Evolutionary conservation across 2,329 filamentous ascomycete species (phyloP).

Genomic region (Chrysosporium queenslandicum): DNA sequence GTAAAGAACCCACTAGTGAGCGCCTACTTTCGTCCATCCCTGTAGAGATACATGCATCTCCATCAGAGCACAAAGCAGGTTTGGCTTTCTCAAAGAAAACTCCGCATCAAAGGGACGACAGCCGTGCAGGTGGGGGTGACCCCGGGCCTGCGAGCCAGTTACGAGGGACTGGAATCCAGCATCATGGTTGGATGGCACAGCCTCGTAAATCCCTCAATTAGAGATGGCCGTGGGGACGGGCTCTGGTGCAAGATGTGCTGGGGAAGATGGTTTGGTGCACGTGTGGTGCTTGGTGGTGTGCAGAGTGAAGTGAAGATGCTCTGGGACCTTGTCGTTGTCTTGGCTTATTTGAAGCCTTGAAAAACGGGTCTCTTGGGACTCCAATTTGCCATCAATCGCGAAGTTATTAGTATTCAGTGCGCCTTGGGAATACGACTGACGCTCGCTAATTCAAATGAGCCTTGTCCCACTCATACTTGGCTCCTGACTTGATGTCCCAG

Average conservation of each 20-base stretch:
- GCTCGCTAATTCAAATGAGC: too few relatives aligned
- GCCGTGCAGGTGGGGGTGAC: background rate
- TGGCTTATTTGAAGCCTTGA: too few relatives aligned
- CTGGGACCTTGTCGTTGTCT: too few relatives aligned
- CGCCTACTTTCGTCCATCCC: background rate
- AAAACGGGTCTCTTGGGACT: too few relatives aligned
- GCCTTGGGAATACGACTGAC: background rate
- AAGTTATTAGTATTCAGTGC: background rate
- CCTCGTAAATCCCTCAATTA: background rate
- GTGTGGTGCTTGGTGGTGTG: too few relatives aligned
- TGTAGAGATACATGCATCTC: background rate
- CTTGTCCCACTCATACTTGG: too few relatives aligned
- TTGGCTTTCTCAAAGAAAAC: slow-evolving; percentile 3
- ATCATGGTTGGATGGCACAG: slow-evolving; percentile 4
- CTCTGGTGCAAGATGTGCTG: too few relatives aligned
- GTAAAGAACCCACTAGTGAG: background rate
- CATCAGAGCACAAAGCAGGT: background rate
- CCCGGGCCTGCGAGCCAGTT: background rate
- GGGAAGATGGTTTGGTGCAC: too few relatives aligned
- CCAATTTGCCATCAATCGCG: background rate
- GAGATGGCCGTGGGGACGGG: too few relatives aligned
- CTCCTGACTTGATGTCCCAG: too few relatives aligned
- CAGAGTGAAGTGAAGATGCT: too few relatives aligned
- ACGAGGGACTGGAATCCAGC: background rate
- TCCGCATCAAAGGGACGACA: slow-evolving; percentile 4